Evolutionary conservation across 768 basidiomycete species (phyloP), one percentile per base, ranked within the genome.

Genomic region (Agaricus blazei): DNA sequence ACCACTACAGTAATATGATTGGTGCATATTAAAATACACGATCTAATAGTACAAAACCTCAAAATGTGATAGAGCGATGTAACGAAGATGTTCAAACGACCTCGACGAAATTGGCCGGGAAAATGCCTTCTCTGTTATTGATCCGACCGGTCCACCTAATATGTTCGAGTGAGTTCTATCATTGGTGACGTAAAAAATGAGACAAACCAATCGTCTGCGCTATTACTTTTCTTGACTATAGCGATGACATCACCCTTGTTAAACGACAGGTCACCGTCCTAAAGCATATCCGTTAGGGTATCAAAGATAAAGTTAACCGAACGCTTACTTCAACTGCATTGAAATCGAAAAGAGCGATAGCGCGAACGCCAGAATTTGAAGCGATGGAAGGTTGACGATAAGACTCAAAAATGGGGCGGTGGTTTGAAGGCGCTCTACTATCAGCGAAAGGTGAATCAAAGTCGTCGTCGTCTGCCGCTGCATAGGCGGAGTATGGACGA

Each of bases 31-130:
- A 34, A 34, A 8, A 34, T 34, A 34, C 34, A 34, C 11, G 19
- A 19, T 34, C 34, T 34, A 34, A 34, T 34, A 7, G 11, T 34
- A 7, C 11, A 34, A 34, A 34, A 34, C 34, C 34, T 34, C 11
- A 11, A 34, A 34, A 34, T 11, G 3, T 34, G 34, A 34, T 34
- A 6, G 7, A 7, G 5, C 34, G 11, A 34, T 1, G 11, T 34
- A 34, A 8, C 34, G 34, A 8, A 6, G 34, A 34, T 6, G 34
- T 34, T 34, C 29, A 78, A 36, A 72, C 70, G 51, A 90, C 68
- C 64, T 90, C 87, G n/a, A 90, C 87, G 62, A 89, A 90, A 66
- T 91, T 91, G 14, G 90, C 90, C 34, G 90, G 90, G 67, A 93
- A 92, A 44, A 86, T 79, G 0, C 90, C 90, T 60, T 80, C 72